Evolutionary conservation across 768 basidiomycete species (phyloP).

Genomic region (Gymnopilus junonius): DNA sequence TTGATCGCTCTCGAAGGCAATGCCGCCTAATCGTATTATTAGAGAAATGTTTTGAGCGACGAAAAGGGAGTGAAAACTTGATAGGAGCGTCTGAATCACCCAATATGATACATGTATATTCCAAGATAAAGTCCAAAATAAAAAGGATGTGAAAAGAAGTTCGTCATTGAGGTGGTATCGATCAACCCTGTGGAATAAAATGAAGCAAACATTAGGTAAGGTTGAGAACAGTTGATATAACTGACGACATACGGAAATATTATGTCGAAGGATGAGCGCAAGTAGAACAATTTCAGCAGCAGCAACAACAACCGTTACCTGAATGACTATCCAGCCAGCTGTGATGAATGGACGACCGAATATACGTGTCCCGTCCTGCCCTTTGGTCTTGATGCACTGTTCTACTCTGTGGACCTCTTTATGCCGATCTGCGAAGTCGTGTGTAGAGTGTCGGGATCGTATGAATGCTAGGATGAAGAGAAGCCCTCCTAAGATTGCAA

Average conservation of each 20-base stretch:
- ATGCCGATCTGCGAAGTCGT: slow-evolving; percentile 75
- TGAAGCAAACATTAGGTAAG: not conserved
- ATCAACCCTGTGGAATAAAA: not conserved
- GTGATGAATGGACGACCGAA: slow-evolving; percentile 82
- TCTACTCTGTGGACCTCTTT: slow-evolving; percentile 38
- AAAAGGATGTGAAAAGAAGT: not conserved
- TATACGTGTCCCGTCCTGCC: slow-evolving; percentile 61
- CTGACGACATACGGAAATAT: slow-evolving; percentile 19
- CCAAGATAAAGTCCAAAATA: not conserved
- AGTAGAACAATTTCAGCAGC: slow-evolving; percentile 69
- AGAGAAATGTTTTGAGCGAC: not conserved
- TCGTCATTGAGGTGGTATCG: not conserved
- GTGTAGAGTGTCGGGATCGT: slow-evolving; percentile 66
- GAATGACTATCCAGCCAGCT: slow-evolving; percentile 75
- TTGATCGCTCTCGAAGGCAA: not conserved
- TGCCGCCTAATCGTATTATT: too few species aligned
- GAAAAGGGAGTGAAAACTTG: not conserved
- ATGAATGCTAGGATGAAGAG: slow-evolving; percentile 63
- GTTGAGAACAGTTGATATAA: not conserved
- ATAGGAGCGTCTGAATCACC: not conserved
- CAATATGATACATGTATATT: not conserved
- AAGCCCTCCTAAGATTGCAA: slow-evolving; percentile 61
- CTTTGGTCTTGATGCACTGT: slow-evolving; percentile 55
- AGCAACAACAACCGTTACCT: slow-evolving; percentile 63
- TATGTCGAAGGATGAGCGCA: slow-evolving; percentile 54